Evolutionary conservation across 257 asterid species (phyloP), one percentile per base, ranked within the genome.

Genomic region (Anisodus tanguticus): DNA sequence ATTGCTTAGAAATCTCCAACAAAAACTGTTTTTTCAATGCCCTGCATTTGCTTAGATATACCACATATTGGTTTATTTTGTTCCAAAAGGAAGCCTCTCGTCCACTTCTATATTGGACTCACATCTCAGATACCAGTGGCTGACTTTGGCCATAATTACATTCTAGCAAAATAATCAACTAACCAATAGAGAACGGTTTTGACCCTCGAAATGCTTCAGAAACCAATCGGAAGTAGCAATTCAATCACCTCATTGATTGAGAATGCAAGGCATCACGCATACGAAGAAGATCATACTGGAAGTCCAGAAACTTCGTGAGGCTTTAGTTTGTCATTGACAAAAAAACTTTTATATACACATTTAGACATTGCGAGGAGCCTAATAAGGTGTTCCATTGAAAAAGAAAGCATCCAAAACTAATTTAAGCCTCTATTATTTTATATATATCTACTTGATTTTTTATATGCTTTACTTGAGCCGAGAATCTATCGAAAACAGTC

Each of bases 21-120:
- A 22, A 22, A 47, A 72, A 72, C 39, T 74, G 60, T 74, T 47
- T 11, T 41, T 22, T 12, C 62, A 76, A 11, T 51, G 4, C 3
- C 60, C 81, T 76, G 22, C 63, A 76, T 76, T 51, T 49, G 80
- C 80, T 74, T 49, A 19, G 60, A 47, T 10, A 17, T 59, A n/a
- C 35, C 9, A 17, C 35, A 60, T 1, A 45, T 45, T 43, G 10
- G 3, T 57, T 43, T 43, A 70, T 43, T 17, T 9, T 43, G 31
- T n/a, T 70, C 55, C 57, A 43, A 39, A 69, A 69, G 39, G 78
- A 12, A 39, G 78, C 78, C 54, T 16, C 35, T 69, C 43, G 9
- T 43, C 35, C 72, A 66, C 47, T 66, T 66, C 47, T 66, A 43
- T 15, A 31, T 64, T 64, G 43, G 45, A 26, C 71, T 64, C 71